These are phyloP conservation scores for Thamnidium elegans DNA, from an alignment of 192 early-diverging fungal genomes.

Conservation along the genomic window DNA sequence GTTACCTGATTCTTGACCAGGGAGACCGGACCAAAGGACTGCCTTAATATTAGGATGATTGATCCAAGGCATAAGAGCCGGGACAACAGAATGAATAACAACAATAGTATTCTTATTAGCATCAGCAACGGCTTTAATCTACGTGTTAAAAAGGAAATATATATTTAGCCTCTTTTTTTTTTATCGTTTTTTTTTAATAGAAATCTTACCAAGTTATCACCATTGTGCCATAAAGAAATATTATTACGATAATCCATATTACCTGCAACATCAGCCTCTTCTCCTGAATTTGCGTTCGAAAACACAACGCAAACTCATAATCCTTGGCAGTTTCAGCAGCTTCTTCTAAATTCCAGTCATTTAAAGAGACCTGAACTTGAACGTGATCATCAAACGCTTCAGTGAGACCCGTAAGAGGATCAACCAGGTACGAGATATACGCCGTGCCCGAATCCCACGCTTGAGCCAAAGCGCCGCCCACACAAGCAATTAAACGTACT, in stretches of 20 bases:
- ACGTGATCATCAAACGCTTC: neutral
- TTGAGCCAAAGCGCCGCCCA: slow-evolving; percentile 22
- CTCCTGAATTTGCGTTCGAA: slow-evolving; percentile 32
- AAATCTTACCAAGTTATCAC: slow-evolving; percentile 19
- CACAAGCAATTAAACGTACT: slow-evolving; percentile 9
- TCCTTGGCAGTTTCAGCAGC: slow-evolving; percentile 11
- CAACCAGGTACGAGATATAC: slow-evolving; percentile 23
- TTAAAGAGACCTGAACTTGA: neutral
- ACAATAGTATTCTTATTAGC: slow-evolving; percentile 45
- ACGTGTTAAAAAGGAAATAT: neutral
- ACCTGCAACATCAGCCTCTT: slow-evolving; percentile 23
- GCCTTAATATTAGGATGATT: slow-evolving; percentile 59
- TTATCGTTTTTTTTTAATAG: too few species aligned
- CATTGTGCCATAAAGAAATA: slow-evolving; percentile 24
- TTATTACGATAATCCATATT: slow-evolving; percentile 23
- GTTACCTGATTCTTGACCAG: slow-evolving; percentile 66
- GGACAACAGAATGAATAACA: slow-evolving; percentile 46
- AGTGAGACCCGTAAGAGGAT: slow-evolving; percentile 4
- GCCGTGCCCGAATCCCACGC: slow-evolving; percentile 27
- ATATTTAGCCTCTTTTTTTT: neutral
- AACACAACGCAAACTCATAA: slow-evolving; percentile 34
- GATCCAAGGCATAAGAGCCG: slow-evolving; percentile 60
- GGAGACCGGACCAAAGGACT: slow-evolving; percentile 51
- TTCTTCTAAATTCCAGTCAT: slow-evolving; percentile 14
- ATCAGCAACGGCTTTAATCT: slow-evolving; percentile 40